These are phyloP conservation scores for Microdochium paspali DNA, from an alignment of 2,329 filamentous ascomycete species.

Conservation along the genomic window DNA sequence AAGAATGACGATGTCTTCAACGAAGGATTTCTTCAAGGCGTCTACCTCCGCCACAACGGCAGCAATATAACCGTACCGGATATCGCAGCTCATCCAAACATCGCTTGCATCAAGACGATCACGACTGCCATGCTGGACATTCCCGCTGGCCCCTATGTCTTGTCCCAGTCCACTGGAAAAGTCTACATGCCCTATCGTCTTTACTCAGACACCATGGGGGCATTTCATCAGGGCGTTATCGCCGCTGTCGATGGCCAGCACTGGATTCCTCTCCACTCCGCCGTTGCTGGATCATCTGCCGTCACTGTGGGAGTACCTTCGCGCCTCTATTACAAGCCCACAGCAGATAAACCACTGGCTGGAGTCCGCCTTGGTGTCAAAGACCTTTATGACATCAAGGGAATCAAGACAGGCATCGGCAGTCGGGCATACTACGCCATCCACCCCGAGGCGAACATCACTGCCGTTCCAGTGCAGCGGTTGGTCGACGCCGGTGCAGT, in stretches of 20 bases:
- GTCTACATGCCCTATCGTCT: background rate
- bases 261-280: background rate
- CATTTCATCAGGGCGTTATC: background rate
- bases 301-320: slow-evolving; percentile 38
- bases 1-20: slow-evolving; percentile 1
- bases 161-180: background rate
- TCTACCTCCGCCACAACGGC: background rate
- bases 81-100: background rate
- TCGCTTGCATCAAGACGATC: background rate
- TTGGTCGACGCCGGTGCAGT: slow-evolving; percentile 49
- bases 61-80: background rate
- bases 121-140: background rate
- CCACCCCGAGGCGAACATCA: slow-evolving; percentile 35
- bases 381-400: slow-evolving; percentile 47
- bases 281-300: background rate
- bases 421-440: slow-evolving; percentile 48
- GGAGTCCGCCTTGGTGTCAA: slow-evolving; percentile 49
- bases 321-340: slow-evolving; percentile 42
- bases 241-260: background rate
- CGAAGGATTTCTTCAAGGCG: background rate
- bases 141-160: background rate
- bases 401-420: slow-evolving; percentile 41
- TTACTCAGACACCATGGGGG: background rate
- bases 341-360: slow-evolving; percentile 38
- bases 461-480: slow-evolving; percentile 40